These are phyloP conservation scores for Termitomyces sp. DNA, from an alignment of 768 basidiomycete genomes.

Conservation along the genomic window DNA sequence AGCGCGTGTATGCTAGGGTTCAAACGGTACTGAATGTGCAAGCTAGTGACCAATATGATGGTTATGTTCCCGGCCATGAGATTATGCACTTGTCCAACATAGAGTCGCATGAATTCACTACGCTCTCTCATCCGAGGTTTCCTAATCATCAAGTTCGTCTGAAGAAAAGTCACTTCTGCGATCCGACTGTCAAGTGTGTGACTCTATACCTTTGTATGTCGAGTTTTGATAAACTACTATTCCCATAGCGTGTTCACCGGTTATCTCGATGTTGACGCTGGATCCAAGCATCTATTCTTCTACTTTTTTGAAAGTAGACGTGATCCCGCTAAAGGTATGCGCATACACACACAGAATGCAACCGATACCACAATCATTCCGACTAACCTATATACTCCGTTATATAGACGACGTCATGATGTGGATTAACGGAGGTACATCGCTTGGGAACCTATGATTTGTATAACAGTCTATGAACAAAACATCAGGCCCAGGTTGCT, in stretches of 20 bases:
- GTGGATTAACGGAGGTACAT: constrained; percentile 60
- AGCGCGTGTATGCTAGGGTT: constrained; percentile 4
- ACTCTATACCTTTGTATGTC: background rate
- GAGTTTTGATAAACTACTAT: background rate
- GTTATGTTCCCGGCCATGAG: background rate
- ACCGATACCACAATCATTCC: constrained; percentile 16
- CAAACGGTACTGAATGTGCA: constrained; percentile 1
- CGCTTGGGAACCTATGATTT: background rate
- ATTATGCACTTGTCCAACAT: constrained; percentile 22
- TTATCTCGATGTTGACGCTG: constrained; percentile 36
- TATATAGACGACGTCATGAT: constrained; percentile 55
- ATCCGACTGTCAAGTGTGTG: constrained; percentile 55
- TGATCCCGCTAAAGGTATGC: constrained; percentile 44
- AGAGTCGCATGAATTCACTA: constrained; percentile 25
- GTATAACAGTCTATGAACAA: background rate
- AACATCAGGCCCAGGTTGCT: constrained; percentile 46
- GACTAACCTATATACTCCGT: background rate
- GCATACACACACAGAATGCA: constrained; percentile 1
- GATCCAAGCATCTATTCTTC: constrained; percentile 63
- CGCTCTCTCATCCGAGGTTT: constrained; percentile 42
- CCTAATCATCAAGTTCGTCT: constrained; percentile 50
- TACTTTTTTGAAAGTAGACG: constrained; percentile 71
- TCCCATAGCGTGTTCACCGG: constrained; percentile 30
- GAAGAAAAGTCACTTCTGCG: constrained; percentile 58
- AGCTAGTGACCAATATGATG: background rate